Conservation (phyloP, 768 basidiomycete species). For the Naganishia kalamii region DNA sequence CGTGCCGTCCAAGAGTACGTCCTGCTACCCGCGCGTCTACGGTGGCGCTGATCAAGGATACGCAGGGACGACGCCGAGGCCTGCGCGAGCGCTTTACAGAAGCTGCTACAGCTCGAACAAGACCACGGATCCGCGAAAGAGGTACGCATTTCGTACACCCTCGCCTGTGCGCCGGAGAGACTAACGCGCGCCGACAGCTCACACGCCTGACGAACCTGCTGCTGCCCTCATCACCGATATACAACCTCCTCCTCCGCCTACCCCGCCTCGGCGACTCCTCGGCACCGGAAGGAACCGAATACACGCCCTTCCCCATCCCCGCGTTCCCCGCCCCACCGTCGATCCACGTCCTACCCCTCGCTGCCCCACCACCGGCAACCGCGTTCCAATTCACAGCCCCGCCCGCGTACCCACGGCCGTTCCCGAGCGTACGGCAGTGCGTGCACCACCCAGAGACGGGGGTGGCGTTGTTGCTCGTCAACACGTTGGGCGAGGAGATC, state of each 20-base stretch:
- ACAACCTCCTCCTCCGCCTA: constrained; percentile 58
- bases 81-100: constrained; percentile 75
- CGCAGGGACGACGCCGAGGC: constrained; percentile 57
- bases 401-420: constrained; percentile 26
- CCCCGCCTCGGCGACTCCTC: constrained; percentile 34
- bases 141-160: constrained; percentile 47
- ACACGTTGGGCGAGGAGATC: constrained; percentile 52
- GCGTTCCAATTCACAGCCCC: constrained; percentile 15
- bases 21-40: constrained; percentile 25
- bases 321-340: constrained; percentile 33
- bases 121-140: constrained; percentile 59
- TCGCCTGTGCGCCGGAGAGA: neutral
- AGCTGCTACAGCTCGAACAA: constrained; percentile 60
- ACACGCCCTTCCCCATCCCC: constrained; percentile 36
- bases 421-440: constrained; percentile 46
- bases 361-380: neutral
- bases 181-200: neutral
- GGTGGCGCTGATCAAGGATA: neutral
- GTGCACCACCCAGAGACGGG: constrained; percentile 16
- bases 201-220: constrained; percentile 61
- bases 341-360: constrained; percentile 25
- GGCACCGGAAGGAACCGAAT: constrained; percentile 52
- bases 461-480: constrained; percentile 13
- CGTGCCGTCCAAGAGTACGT: constrained; percentile 57
- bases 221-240: constrained; percentile 67